Base-by-base conservation (phyloP, 805 yeast species). In the Sugiyamaella americana region DNA sequence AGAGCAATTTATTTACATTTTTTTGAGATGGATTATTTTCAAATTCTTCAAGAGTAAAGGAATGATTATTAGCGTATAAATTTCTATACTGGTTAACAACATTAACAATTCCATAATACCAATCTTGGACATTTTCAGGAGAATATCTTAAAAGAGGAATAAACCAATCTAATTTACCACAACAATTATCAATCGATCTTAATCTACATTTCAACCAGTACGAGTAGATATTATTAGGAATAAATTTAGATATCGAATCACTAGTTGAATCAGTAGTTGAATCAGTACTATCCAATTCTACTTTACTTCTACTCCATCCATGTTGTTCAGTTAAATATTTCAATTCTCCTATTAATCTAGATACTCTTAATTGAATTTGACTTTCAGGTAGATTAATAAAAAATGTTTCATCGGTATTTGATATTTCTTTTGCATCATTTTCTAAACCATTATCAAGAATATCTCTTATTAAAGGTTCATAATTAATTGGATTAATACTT, bases 31-130 rank as follows among this genome's bases (percentile, higher is more conserved):
- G 63, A 23, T 56, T 50, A 18, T 52, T 51, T 10, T 37, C 43
- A 13, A 60, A 43, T 5, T 51, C 11, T 5, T 26, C 11, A 26
- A 26, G 32, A 26, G 16, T 38, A 20, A 44, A 5, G 18, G 8
- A 5, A 17, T 34, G 24, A 35, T 21, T n/a, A n/a, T n/a, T 13
- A 26, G 40, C 5, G 47, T 35, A 35, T 10, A 35, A 35, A 35
- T 5, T 40, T 10, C 64, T 47, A 22, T 46, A 56, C 35, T 48
- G 44, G 32, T 49, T 47, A 26, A 65, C 46, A 5, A 63, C 64
- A 11, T 55, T 42, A 19, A 57, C 57, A 3, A 60, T 49, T 2
- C 68, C 68, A 17, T 48, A 49, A 6, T 54, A 46, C 69, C 69
- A 65, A 5, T 43, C 45, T 2, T 38, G 39, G 13, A 53, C 49